Base-by-base conservation (phyloP, 139 green algal species). In the Desmodesmus armatus region DNA sequence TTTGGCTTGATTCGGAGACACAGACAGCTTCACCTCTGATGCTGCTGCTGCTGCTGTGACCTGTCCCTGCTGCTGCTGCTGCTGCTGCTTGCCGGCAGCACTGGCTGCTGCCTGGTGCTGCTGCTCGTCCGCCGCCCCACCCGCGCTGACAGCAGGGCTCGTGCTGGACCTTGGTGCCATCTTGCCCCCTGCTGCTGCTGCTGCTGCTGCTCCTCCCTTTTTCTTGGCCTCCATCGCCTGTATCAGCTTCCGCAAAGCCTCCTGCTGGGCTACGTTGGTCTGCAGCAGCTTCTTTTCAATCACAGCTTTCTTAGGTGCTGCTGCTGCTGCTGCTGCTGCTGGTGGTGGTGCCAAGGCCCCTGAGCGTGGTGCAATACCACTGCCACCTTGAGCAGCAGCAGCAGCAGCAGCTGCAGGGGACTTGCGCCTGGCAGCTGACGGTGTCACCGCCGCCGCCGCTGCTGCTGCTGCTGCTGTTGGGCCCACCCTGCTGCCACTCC, bases 241-340 rank as follows among this genome's bases (percentile, higher is more conserved):
- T 33, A 75, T 75, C 67, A 75, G 47, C 67, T 75, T 75, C 37
- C 37, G 11, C 11, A 75, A 11, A 2, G 67, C 67, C 37, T 75
- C 67, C 25, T 75, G 67, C 67, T 75, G 67, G 4, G 67, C n/a
- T n/a, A n/a, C n/a, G n/a, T n/a, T n/a, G n/a, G n/a, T 75, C 67
- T 75, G 67, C 35, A 75, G 37, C 9, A 75, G 37, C 67, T 75
- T 75, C 67, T 75, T 35, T 37, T 75, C 19, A n/a, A n/a, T n/a
- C n/a, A n/a, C n/a, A n/a, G n/a, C n/a, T n/a, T n/a, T n/a, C n/a
- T n/a, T n/a, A n/a, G n/a, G n/a, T n/a, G n/a, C n/a, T n/a, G n/a
- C 47, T 15, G 13, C 47, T 21, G 70, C 41, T 43, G 70, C 40
- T 39, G 70, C 2, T 62, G 40, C 35, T 23, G 25, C 70, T 73